Conservation (phyloP, 2,329 filamentous ascomycete species). For the Fusarium denticulatum region DNA sequence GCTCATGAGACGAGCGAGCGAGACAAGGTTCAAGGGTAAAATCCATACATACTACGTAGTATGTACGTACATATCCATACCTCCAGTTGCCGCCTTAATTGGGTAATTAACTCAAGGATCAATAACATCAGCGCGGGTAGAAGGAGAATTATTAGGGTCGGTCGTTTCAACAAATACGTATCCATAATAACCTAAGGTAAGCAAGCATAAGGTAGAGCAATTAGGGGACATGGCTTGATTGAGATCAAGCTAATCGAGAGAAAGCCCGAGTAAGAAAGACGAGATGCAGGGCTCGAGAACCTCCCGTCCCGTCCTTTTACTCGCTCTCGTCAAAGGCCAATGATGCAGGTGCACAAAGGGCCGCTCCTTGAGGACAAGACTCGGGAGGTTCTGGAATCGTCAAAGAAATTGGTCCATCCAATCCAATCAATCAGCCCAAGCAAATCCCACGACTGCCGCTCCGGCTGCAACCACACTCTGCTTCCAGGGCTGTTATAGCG, state of each 20-base stretch:
- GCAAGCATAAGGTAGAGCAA: slow-evolving; percentile 7
- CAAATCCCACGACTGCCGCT: slow-evolving; percentile 22
- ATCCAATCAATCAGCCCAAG: background rate
- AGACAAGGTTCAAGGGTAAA: slow-evolving; percentile 29
- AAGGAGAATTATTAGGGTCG: slow-evolving; percentile 15
- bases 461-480: slow-evolving; percentile 15
- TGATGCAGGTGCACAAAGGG: slow-evolving; percentile 24
- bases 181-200: background rate
- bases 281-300: background rate
- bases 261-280: background rate
- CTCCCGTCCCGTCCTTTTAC: background rate
- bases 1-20: slow-evolving; percentile 8
- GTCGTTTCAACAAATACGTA: background rate
- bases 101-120: background rate
- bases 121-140: slow-evolving; percentile 6
- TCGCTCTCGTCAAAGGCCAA: background rate
- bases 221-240: slow-evolving; percentile 1
- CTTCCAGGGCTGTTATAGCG: slow-evolving; percentile 12
- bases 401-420: slow-evolving; percentile 9
- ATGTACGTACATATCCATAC: background rate
- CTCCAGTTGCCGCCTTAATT: background rate
- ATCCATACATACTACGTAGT: slow-evolving; percentile 14
- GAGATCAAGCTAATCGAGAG: slow-evolving; percentile 5
- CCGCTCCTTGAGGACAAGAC: background rate
- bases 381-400: slow-evolving; percentile 23